Evolutionary conservation across 495 filamentous ascomycete species (phyloP).

Genomic region (Lasiosphaeria miniovina): DNA sequence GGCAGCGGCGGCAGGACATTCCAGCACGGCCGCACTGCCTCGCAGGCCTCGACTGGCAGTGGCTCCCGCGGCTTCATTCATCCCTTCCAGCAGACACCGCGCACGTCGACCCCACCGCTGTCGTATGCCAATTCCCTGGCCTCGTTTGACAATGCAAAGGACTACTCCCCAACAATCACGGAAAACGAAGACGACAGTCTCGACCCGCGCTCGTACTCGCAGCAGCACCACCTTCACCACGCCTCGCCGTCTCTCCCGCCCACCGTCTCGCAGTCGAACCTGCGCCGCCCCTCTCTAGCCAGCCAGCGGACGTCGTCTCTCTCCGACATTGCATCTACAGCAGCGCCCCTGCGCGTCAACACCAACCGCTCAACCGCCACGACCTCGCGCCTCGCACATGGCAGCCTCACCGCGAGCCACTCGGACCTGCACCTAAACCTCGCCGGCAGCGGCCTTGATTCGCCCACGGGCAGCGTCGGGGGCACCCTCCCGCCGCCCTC

Average conservation of each 20-base stretch:
- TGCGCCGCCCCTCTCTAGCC: slow-evolving; percentile 36
- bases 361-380: slow-evolving; percentile 35
- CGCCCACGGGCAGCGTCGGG: slow-evolving; percentile 26
- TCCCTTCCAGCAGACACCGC: slow-evolving; percentile 56
- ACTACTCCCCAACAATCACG: slow-evolving; percentile 46
- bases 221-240: not conserved
- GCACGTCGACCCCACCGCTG: slow-evolving; percentile 53
- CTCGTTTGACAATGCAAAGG: slow-evolving; percentile 44
- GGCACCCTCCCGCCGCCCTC: slow-evolving; percentile 12
- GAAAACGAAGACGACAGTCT: slow-evolving; percentile 46
- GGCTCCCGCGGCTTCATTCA: slow-evolving; percentile 48
- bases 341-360: slow-evolving; percentile 42
- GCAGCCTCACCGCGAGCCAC: slow-evolving; percentile 35
- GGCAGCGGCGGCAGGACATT: slow-evolving; percentile 25
- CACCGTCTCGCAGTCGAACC: slow-evolving; percentile 21
- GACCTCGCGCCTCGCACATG: slow-evolving; percentile 39
- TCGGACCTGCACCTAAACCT: slow-evolving; percentile 38
- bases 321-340: slow-evolving; percentile 32
- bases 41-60: slow-evolving; percentile 49
- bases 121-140: slow-evolving; percentile 53
- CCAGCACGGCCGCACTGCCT: slow-evolving; percentile 51
- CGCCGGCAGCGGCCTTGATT: slow-evolving; percentile 31
- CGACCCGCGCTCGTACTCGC: slow-evolving; percentile 14
- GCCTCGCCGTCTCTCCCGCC: slow-evolving; percentile 3
- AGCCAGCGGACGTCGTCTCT: slow-evolving; percentile 44